A percentile compares a stretch with the other conserved stretches of the same genome.
phyloP scores from a whole-genome alignment of 2,329 filamentous ascomycete species.

The Trichothecium roseum region DNA sequence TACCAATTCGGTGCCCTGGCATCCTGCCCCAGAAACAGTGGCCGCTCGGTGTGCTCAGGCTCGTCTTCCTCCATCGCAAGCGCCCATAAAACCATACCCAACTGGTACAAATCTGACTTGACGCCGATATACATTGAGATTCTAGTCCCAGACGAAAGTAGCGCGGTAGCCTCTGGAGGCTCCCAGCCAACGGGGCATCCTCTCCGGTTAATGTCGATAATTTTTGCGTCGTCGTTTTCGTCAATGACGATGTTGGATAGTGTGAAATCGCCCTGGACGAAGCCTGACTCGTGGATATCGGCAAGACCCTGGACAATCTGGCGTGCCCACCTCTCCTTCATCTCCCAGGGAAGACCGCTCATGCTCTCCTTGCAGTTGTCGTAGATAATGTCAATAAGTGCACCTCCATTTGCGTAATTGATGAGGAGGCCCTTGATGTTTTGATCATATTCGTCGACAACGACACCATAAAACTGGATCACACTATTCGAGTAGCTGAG shows the following conservation, averaged over 20 bases:
- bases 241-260: slow-evolving; percentile 96
- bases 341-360: slow-evolving; percentile 53
- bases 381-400: slow-evolving; percentile 84
- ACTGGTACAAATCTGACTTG: slow-evolving; percentile 91
- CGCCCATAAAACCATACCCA: slow-evolving; percentile 96
- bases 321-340: slow-evolving; percentile 76
- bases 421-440: slow-evolving; percentile 83
- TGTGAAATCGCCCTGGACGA: slow-evolving; percentile 96
- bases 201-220: slow-evolving; percentile 95
- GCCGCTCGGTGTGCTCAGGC: slow-evolving; percentile 68
- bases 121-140: slow-evolving; percentile 97
- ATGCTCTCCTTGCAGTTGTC: slow-evolving; percentile 53
- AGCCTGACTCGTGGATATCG: slow-evolving; percentile 91
- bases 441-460: slow-evolving; percentile 79
- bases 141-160: slow-evolving; percentile 80
- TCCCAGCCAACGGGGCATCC: slow-evolving; percentile 99
- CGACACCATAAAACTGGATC: slow-evolving; percentile 77
- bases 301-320: slow-evolving; percentile 85
- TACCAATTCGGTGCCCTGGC: slow-evolving; percentile 70
- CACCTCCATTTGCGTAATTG: slow-evolving; percentile 74
- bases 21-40: slow-evolving; percentile 49
- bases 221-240: slow-evolving; percentile 72
- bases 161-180: slow-evolving; percentile 75
- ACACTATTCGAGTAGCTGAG: slow-evolving; percentile 65
- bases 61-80: slow-evolving; percentile 82